phyloP scores from a whole-genome alignment of 768 basidiomycete genomes.

The Russula virescens region DNA sequence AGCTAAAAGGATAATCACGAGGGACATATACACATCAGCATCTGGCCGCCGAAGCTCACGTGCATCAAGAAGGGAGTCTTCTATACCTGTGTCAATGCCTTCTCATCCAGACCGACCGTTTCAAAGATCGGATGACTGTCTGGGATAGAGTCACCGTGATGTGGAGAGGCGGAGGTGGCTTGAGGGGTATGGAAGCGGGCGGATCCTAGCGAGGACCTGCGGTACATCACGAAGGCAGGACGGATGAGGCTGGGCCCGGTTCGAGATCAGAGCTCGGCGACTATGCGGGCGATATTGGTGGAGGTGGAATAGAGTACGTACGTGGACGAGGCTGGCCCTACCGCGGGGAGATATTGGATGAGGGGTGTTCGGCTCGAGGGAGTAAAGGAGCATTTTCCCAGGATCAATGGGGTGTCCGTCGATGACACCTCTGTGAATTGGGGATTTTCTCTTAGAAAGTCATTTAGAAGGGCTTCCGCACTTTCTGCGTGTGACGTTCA shows the following conservation, averaged over 20 bases:
- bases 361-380: slow-evolving; percentile 1
- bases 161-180: neutral
- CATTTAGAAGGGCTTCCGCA: slow-evolving; percentile 6
- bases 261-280: slow-evolving; percentile 9
- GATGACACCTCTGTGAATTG: slow-evolving; percentile 19
- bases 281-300: neutral
- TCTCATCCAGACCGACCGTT: slow-evolving; percentile 8
- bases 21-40: neutral
- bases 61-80: neutral
- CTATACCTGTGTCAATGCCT: slow-evolving; percentile 8
- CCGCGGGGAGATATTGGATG: slow-evolving; percentile 8
- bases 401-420: slow-evolving; percentile 13
- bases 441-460: slow-evolving; percentile 18
- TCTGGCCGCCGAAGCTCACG: neutral
- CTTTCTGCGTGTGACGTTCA: slow-evolving; percentile 4
- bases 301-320: neutral
- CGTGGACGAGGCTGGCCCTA: neutral
- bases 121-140: slow-evolving; percentile 14
- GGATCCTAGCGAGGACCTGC: slow-evolving; percentile 17
- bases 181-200: slow-evolving; percentile 18
- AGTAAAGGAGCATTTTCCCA: slow-evolving; percentile 13
- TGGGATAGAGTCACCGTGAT: neutral
- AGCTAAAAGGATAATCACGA: slow-evolving; percentile 8
- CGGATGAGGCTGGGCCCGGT: neutral
- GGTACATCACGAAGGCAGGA: slow-evolving; percentile 15